Percentiles rank a stretch among this genome's conserved stretches.
These are phyloP conservation scores for Jaltomata sinuosa DNA, from an alignment of 257 asterid genomes.

Conservation along the genomic window DNA sequence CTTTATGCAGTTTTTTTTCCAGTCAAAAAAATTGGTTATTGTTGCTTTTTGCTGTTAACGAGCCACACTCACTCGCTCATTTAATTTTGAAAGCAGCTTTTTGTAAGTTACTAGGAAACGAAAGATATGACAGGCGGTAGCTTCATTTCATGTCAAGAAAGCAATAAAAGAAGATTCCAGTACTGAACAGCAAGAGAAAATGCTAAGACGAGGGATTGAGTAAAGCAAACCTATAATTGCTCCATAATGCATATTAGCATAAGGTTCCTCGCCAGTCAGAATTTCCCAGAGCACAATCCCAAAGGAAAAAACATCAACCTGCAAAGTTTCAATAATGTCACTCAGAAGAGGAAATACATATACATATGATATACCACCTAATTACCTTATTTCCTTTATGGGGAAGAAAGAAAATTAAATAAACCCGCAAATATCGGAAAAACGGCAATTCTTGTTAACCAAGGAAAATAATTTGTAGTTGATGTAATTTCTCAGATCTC, in stretches of 20 bases:
- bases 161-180: neutral
- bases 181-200: neutral
- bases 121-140: neutral
- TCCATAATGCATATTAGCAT: slow-evolving; percentile 95
- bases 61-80: neutral
- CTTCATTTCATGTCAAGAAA: neutral
- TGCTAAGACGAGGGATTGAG: neutral
- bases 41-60: neutral
- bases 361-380: no score
- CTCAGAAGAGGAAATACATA: neutral
- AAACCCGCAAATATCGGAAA: no score
- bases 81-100: neutral
- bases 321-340: slow-evolving; percentile 5
- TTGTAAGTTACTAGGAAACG: neutral
- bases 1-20: neutral
- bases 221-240: slow-evolving; percentile 72
- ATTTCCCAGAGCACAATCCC: slow-evolving; percentile 96
- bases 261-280: slow-evolving; percentile 96
- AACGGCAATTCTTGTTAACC: no score
- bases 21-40: neutral
- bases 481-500: neutral
- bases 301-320: slow-evolving; percentile 94
- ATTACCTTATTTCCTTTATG: no score
- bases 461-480: no score
- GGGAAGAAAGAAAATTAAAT: no score